Conservation (phyloP, 768 basidiomycete species). For the Exidia glandulosa region DNA sequence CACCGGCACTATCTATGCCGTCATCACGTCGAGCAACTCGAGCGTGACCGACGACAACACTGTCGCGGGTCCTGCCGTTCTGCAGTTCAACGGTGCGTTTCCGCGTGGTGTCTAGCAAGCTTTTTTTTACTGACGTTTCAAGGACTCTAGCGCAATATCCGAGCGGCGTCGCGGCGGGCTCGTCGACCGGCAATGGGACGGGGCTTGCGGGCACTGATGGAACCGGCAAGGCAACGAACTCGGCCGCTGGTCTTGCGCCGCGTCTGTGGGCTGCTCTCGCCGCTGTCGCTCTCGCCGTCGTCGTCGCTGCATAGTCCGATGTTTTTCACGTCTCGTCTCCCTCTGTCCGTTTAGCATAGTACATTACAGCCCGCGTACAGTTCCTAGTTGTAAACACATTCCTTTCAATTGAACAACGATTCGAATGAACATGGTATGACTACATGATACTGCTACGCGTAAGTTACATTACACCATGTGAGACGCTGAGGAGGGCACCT, state of each 20-base stretch:
- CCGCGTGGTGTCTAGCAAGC: conserved; percentile 4
- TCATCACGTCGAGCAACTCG: conserved; percentile 31
- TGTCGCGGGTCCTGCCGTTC: conserved; percentile 46
- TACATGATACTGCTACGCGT: no score
- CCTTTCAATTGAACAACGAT: no score
- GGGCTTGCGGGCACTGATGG: neutral
- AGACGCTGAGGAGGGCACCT: no score
- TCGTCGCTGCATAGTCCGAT: neutral
- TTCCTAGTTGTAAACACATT: neutral
- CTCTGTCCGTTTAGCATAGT: no score
- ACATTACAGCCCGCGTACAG: neutral
- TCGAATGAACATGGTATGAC: no score
- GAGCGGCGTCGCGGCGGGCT: neutral
- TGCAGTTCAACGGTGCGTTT: conserved; percentile 29
- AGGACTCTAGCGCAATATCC: neutral
- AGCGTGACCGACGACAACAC: conserved; percentile 34
- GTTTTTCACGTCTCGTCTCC: neutral
- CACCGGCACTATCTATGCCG: conserved; percentile 40
- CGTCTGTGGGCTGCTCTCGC: neutral
- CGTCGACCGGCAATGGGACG: neutral
- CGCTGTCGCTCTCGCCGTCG: neutral
- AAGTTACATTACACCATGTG: no score
- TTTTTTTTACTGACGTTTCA: no score
- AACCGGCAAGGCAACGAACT: neutral
- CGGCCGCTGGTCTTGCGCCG: neutral